Percentiles rank a stretch among this genome's conserved stretches.
phyloP scores from a whole-genome alignment of 495 filamentous ascomycete species.

The Xylaria grammica region DNA sequence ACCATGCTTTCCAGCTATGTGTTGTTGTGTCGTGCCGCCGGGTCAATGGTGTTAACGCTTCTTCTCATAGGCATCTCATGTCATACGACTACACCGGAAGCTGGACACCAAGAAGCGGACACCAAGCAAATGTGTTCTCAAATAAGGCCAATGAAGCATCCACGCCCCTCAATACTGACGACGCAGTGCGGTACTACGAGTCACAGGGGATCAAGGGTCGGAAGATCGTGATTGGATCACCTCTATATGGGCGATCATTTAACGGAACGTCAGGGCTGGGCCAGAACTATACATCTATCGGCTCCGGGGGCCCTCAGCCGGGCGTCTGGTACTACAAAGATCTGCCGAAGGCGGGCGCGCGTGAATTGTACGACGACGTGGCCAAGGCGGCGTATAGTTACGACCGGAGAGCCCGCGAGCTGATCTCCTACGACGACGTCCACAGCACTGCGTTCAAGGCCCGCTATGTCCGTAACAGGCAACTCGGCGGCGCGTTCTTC shows the following conservation, averaged over 20 bases:
- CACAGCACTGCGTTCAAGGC: slow-evolving; percentile 65
- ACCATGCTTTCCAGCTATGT: neutral
- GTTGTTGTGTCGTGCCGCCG: neutral
- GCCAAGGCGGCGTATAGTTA: slow-evolving; percentile 73
- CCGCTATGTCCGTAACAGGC: slow-evolving; percentile 63
- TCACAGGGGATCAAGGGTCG: slow-evolving; percentile 60
- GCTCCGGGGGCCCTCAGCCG: slow-evolving; percentile 69
- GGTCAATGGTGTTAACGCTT: slow-evolving; percentile 40
- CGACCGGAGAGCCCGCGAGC: slow-evolving; percentile 58
- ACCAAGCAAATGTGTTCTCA: slow-evolving; percentile 75
- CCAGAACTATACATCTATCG: slow-evolving; percentile 67
- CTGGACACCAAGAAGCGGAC: slow-evolving; percentile 71
- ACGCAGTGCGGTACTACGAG: slow-evolving; percentile 71
- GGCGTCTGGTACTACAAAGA: slow-evolving; percentile 83
- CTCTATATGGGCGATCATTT: slow-evolving; percentile 86
- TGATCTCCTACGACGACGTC: slow-evolving; percentile 80
- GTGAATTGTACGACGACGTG: slow-evolving; percentile 53
- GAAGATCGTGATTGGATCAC: slow-evolving; percentile 85
- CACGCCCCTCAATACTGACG: slow-evolving; percentile 74
- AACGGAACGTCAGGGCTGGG: slow-evolving; percentile 73
- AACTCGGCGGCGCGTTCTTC: slow-evolving; percentile 84
- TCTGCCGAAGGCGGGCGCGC: slow-evolving; percentile 54
- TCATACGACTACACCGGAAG: slow-evolving; percentile 75
- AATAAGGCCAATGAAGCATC: slow-evolving; percentile 48
- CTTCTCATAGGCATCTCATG: slow-evolving; percentile 69